Evolutionary conservation across 495 filamentous ascomycete species (phyloP), one percentile per base, ranked within the genome.

Genomic region (Clavariopsis aquatica): DNA sequence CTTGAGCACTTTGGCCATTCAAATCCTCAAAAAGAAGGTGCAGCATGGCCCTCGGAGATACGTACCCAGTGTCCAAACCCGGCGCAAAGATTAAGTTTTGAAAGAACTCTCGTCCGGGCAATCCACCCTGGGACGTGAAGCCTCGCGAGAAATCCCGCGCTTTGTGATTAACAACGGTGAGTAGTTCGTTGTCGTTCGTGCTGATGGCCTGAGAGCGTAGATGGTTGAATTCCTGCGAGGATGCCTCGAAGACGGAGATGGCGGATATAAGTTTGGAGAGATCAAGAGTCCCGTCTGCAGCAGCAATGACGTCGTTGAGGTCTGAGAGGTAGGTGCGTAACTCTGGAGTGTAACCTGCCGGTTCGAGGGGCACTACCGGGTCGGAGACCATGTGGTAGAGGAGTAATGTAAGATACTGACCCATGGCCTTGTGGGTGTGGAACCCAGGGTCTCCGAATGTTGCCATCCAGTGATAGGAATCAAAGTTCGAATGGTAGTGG

Each of bases 361-460:
- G 69, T 47, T 78, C 70, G 36, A 77, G 66, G 0, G 75, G 76
- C 6, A 81, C 49, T 26, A 75, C 58, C 5, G 64, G 57, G 13
- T 74, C 71, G 22, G 62, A 71, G 1, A 65, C 64, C 15, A 81
- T 52, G 52, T 78, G 72, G 43, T 80, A 69, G 20, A 73, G 69
- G 15, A 81, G 70, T 0, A 78, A 62, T 4, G 72, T 57, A 4
- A 74, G 67, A 43, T 68, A 75, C 55, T 76, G 62, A 1, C 72
- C 70, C 13, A 75, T 72, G 20, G 54, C 57, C 26, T 65, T 68
- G 60, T 75, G 73, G 10, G 49, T 49, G 26, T 53, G 15, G 58
- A 74, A 75, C 0, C 66, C 72, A 8, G 72, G 72, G 51, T 75
- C 73, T 31, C 73, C 73, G 54, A 71, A 73, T 1, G 58, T 73